Evolutionary conservation across 176 grass and related monocot species (phyloP).

Genomic region (Ensete ventricosum): DNA sequence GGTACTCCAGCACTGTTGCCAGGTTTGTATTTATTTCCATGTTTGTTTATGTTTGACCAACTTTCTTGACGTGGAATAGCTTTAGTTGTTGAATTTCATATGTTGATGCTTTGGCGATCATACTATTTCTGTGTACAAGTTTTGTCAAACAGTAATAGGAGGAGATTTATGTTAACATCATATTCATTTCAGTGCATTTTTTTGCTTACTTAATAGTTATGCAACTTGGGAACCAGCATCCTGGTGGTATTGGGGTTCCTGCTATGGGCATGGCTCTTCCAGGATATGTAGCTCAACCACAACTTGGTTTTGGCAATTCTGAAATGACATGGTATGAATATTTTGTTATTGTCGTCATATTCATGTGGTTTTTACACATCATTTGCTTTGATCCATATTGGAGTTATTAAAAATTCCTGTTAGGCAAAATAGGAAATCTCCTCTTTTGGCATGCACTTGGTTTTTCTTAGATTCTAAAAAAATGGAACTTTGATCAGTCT

Average conservation of each 20-base stretch:
- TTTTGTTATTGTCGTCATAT: too few relatives aligned
- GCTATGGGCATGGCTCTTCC: conserved; percentile 91
- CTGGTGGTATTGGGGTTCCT: conserved; percentile 68
- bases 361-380: neutral
- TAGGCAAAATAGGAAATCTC: too few relatives aligned
- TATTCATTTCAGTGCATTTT: too few relatives aligned
- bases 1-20: conserved; percentile 93
- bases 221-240: conserved; percentile 83
- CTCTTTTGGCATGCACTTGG: too few relatives aligned
- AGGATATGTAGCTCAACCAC: conserved; percentile 88
- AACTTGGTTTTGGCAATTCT: conserved; percentile 74
- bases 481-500: neutral
- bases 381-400: conserved; percentile 34
- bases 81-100: neutral
- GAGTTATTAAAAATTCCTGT: too few relatives aligned
- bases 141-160: too few relatives aligned
- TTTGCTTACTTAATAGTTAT: conserved; percentile 38
- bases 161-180: too few relatives aligned
- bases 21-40: conserved; percentile 39
- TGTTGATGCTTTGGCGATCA: too few relatives aligned
- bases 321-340: conserved; percentile 84
- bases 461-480: too few relatives aligned
- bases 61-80: neutral
- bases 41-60: conserved; percentile 1
- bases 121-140: too few relatives aligned